Percentiles rank a stretch among this genome's conserved stretches.
These are phyloP conservation scores for Phaffomyces thermotolerans DNA, from an alignment of 805 yeast species.

Conservation along the genomic window DNA sequence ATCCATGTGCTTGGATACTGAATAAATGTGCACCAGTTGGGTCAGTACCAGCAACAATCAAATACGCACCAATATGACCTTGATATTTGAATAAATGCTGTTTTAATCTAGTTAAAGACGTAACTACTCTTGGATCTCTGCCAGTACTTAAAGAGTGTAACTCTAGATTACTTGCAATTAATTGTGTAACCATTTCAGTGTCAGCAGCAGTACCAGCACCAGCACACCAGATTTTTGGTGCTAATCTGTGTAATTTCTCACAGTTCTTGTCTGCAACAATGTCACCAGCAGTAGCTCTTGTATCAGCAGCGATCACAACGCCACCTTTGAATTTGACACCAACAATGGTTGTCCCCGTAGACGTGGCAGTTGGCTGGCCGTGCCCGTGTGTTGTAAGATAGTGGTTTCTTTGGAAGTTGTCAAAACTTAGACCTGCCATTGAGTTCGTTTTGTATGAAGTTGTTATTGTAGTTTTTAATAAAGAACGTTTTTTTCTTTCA, in stretches of 20 bases:
- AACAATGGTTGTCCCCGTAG: conserved; percentile 99
- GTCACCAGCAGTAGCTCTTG: conserved; percentile 94
- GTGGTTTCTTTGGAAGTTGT: conserved; percentile 85
- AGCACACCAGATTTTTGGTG: conserved; percentile 97
- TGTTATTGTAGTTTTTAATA: background rate
- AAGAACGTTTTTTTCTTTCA: background rate
- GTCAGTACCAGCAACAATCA: conserved; percentile 97
- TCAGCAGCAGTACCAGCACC: conserved; percentile 99
- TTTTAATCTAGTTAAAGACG: conserved; percentile 86
- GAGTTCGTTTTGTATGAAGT: background rate
- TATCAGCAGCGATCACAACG: conserved; percentile 97
- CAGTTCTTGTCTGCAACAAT: conserved; percentile 98
- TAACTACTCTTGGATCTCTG: conserved; percentile 87
- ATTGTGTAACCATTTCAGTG: conserved; percentile 94
- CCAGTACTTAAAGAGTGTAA: conserved; percentile 78
- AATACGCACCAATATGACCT: conserved; percentile 94
- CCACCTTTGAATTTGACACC: conserved; percentile 92
- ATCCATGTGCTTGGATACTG: conserved; percentile 95
- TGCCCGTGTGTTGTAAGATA: conserved; percentile 65
- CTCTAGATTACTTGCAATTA: conserved; percentile 86
- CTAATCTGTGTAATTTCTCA: conserved; percentile 83
- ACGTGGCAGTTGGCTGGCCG: conserved; percentile 80
- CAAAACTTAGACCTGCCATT: conserved; percentile 91
- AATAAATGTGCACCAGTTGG: conserved; percentile 93
- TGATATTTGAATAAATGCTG: conserved; percentile 96